Percentiles rank a stretch among this genome's conserved stretches.
phyloP scores from a whole-genome alignment of 345 rosid genomes.

The Lumnitzera racemosa region DNA sequence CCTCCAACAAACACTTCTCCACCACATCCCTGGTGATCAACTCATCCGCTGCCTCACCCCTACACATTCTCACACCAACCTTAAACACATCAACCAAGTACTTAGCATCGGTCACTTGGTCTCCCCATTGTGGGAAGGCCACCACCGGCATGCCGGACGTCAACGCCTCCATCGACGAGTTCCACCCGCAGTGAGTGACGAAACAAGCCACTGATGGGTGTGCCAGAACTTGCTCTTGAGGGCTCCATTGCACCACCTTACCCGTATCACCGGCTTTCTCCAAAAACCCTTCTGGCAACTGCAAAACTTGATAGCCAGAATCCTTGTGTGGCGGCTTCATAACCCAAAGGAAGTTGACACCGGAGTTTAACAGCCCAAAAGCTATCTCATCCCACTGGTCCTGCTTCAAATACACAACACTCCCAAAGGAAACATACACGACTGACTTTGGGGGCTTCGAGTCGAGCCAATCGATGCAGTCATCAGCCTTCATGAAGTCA shows the following conservation, averaged over 20 bases:
- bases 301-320: slow-evolving; percentile 20
- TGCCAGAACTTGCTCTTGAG: slow-evolving; percentile 64
- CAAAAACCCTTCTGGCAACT: slow-evolving; percentile 54
- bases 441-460: slow-evolving; percentile 52
- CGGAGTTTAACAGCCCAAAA: slow-evolving; percentile 45
- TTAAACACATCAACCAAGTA: slow-evolving; percentile 57
- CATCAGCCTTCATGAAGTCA: slow-evolving; percentile 44
- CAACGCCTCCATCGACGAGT: slow-evolving; percentile 72
- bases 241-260: slow-evolving; percentile 62
- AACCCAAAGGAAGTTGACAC: slow-evolving; percentile 67
- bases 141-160: slow-evolving; percentile 57
- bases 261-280: slow-evolving; percentile 51
- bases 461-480: slow-evolving; percentile 76
- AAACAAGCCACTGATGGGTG: slow-evolving; percentile 70
- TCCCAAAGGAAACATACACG: slow-evolving; percentile 82
- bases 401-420: slow-evolving; percentile 49
- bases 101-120: slow-evolving; percentile 70
- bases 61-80: slow-evolving; percentile 56
- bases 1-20: slow-evolving; percentile 51
- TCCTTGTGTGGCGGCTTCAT: slow-evolving; percentile 43
- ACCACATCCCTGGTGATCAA: slow-evolving; percentile 55
- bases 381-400: slow-evolving; percentile 75
- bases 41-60: slow-evolving; percentile 56
- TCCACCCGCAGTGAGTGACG: slow-evolving; percentile 91
- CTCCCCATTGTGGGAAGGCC: slow-evolving; percentile 81